phyloP scores from a whole-genome alignment of 2,329 filamentous ascomycete genomes.

The Leptodontidium sp. region DNA sequence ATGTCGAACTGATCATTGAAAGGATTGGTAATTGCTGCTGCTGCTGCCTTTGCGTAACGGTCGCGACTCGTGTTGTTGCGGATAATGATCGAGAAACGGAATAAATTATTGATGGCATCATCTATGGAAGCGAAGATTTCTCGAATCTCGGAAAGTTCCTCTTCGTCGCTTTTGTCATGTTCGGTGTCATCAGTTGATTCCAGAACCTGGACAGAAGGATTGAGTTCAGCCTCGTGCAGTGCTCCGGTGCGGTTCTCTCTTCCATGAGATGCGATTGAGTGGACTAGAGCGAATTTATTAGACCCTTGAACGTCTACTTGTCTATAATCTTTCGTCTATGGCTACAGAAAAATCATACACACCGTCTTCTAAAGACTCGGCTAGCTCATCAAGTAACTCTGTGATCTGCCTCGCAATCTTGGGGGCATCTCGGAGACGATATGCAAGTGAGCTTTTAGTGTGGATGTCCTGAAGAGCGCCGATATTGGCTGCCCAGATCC shows the following conservation, averaged over 20 bases:
- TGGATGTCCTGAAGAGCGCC: slow-evolving; percentile 28
- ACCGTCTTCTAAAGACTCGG: slow-evolving; percentile 30
- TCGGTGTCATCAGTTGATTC: background rate
- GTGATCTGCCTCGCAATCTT: slow-evolving; percentile 23
- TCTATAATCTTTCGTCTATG: background rate
- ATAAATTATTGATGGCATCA: slow-evolving; percentile 27
- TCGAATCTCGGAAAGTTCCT: slow-evolving; percentile 29
- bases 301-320: background rate
- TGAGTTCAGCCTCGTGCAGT: background rate
- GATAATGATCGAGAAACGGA: slow-evolving; percentile 32
- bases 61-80: slow-evolving; percentile 28
- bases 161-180: slow-evolving; percentile 1
- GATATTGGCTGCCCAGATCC: slow-evolving; percentile 36
- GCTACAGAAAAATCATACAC: background rate
- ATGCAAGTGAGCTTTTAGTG: slow-evolving; percentile 31
- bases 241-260: slow-evolving; percentile 23
- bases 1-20: slow-evolving; percentile 29
- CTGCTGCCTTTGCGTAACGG: slow-evolving; percentile 28
- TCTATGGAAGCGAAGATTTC: slow-evolving; percentile 31
- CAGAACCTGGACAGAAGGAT: background rate
- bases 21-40: slow-evolving; percentile 14
- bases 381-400: slow-evolving; percentile 24
- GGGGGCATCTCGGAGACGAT: slow-evolving; percentile 30
- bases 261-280: slow-evolving; percentile 14
- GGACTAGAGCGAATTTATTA: slow-evolving; percentile 24